phyloP scores from a whole-genome alignment of 768 basidiomycete genomes.

The Boletus huronensis region DNA sequence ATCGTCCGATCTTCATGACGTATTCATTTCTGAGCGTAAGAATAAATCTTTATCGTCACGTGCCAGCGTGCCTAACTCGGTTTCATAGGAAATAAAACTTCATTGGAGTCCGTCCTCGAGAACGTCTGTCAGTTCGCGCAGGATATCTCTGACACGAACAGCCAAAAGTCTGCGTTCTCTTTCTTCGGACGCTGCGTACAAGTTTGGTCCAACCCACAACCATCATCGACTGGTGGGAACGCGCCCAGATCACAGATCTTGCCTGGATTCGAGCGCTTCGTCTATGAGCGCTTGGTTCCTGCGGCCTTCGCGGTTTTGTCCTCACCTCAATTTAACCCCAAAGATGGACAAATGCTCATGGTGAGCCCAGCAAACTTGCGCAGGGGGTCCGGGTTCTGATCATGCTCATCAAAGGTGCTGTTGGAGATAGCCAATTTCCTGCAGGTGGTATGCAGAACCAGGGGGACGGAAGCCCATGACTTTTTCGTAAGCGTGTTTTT shows the following conservation, averaged over 20 bases:
- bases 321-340: constrained; percentile 75
- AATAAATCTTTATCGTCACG: constrained; percentile 24
- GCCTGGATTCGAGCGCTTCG: constrained; percentile 89
- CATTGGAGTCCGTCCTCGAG: constrained; percentile 72
- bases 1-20: constrained; percentile 71
- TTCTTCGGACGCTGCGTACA: constrained; percentile 71
- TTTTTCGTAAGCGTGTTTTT: constrained; percentile 79
- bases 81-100: constrained; percentile 53
- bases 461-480: constrained; percentile 79
- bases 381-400: background rate
- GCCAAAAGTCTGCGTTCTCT: constrained; percentile 75
- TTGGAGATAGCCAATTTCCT: constrained; percentile 86
- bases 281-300: constrained; percentile 84
- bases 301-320: constrained; percentile 80
- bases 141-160: constrained; percentile 69
- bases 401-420: constrained; percentile 55
- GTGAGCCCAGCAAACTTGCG: constrained; percentile 43
- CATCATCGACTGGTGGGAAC: constrained; percentile 33
- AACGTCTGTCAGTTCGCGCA: constrained; percentile 69
- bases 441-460: constrained; percentile 69
- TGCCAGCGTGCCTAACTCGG: background rate
- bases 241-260: constrained; percentile 40
- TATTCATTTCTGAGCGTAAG: constrained; percentile 86
- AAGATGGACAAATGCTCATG: constrained; percentile 81
- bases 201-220: constrained; percentile 60